phyloP scores from a whole-genome alignment of 2,329 filamentous ascomycete genomes.

The Xylaria hypoxylon region DNA sequence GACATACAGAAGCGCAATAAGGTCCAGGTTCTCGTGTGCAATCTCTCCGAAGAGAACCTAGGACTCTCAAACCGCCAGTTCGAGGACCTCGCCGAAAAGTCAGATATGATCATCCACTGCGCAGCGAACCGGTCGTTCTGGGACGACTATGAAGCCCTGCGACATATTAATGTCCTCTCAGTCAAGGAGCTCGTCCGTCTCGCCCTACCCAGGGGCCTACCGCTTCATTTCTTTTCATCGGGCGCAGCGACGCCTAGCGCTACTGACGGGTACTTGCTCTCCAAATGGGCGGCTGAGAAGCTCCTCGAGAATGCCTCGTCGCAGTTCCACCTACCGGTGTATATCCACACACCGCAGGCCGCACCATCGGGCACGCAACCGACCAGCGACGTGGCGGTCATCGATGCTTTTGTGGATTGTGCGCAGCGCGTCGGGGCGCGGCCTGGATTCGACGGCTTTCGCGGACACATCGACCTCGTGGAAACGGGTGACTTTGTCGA shows the following conservation, averaged over 20 bases:
- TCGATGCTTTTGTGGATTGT: conserved; percentile 3
- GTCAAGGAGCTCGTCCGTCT: conserved; percentile 53
- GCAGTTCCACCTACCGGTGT: not conserved
- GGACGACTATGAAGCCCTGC: conserved; percentile 54
- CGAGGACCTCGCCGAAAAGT: conserved; percentile 47
- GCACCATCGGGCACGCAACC: conserved; percentile 2
- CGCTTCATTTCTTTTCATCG: conserved; percentile 55
- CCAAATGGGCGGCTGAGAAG: conserved; percentile 46
- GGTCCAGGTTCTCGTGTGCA: conserved; percentile 9
- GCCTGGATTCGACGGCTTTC: conserved; percentile 9
- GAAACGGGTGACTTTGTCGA: conserved; percentile 5
- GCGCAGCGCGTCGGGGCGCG: not conserved
- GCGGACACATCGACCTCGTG: conserved; percentile 8
- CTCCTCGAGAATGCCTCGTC: conserved; percentile 39
- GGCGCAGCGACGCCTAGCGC: conserved; percentile 41
- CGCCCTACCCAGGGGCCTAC: conserved; percentile 45
- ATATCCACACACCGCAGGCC: conserved; percentile 4
- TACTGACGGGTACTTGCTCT: conserved; percentile 42
- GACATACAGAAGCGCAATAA: conserved; percentile 17
- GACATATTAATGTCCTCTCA: conserved; percentile 51
- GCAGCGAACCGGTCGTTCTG: conserved; percentile 56
- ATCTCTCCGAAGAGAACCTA: not conserved
- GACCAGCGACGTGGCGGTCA: not conserved
- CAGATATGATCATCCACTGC: conserved; percentile 63
- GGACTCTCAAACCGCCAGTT: conserved; percentile 10